Evolutionary conservation across 176 grass and related monocot genomes (phyloP), one percentile per base, ranked within the genome.

Genomic region (Hyparrhenia diplandra): DNA sequence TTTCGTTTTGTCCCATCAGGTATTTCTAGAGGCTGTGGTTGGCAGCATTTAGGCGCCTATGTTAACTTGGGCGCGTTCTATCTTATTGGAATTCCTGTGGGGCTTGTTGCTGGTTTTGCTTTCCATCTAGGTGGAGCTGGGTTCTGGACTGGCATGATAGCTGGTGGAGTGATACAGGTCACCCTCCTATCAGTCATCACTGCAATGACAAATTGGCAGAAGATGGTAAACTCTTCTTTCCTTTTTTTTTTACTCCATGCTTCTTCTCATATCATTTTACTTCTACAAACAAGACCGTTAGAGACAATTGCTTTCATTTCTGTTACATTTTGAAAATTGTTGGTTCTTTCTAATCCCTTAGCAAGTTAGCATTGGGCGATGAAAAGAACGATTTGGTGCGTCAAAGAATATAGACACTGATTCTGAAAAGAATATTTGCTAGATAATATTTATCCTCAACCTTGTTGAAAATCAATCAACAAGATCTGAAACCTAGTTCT

Each of bases 51-150:
- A 65, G 91, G 91, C 4, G 87, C 82, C 13, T 93, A 81, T 73
- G 82, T 93, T 29, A 93, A 93, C 80, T 79, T 93, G 91, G 85
- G n/a, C 4, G 81, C 91, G 13, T 93, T 85, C 83, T 93, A 93
- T 85, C 76, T 93, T 64, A 18, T 90, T 27, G 91, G 91, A 4
- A 64, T 93, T 75, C 91, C 91, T 2, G 37, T 73, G 85, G 69
- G 20, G n/a, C 23, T 90, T 57, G 55, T 85, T 85, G 34, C 85
- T 13, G 88, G 79, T 71, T 93, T 93, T 76, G 12, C 64, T 60
- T 49, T 90, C 31, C 82, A 93, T 72, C 61, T 85, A 61, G 66
- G 88, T 85, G 91, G 91, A 61, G 78, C 76, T 69, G 91, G 90
- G 4, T 85, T 88, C 79, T 92, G 90, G 86, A 77, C 89, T 21